Evolutionary conservation across 1,284 basidiomycete species (phyloP).

Genomic region (Peniophora sp.): DNA sequence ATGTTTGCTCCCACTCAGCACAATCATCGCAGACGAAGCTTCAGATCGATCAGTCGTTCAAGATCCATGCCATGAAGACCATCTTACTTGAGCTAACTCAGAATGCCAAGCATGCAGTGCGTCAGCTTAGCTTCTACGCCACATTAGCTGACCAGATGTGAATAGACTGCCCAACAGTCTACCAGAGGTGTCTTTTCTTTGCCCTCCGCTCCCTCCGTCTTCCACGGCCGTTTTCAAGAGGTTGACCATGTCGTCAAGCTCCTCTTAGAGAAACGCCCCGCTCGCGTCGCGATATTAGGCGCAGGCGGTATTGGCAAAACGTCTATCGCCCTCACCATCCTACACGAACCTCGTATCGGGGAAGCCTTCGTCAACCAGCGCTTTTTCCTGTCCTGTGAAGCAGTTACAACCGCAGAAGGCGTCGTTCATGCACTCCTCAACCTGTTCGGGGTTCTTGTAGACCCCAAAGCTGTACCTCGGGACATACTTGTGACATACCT

Average conservation of each 20-base stretch:
- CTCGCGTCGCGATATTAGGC: constrained; percentile 19
- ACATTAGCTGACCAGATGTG: neutral
- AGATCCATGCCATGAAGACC: neutral
- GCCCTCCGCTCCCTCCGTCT: neutral
- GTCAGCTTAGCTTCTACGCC: neutral
- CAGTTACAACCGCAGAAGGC: constrained; percentile 6
- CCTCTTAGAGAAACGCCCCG: neutral
- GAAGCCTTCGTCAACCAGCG: constrained; percentile 11
- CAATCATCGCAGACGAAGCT: neutral
- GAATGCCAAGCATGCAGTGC: neutral
- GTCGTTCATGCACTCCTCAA: neutral
- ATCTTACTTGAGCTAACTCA: neutral
- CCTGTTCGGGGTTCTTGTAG: too few relatives aligned
- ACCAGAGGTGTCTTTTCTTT: neutral
- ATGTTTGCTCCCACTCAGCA: neutral
- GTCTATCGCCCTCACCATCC: constrained; percentile 18
- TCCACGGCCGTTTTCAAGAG: neutral
- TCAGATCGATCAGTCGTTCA: neutral
- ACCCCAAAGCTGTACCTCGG: neutral
- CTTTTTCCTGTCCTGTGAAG: constrained; percentile 21
- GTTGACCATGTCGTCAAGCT: neutral
- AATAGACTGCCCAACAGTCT: too few relatives aligned
- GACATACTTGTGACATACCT: constrained; percentile 4
- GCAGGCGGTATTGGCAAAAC: constrained; percentile 30
- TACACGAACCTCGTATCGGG: constrained; percentile 13